Percentiles rank a stretch among this genome's conserved stretches.
These are phyloP conservation scores for Chlamydomonas asymmetrica DNA, from an alignment of 139 green algal species.

Conservation along the genomic window DNA sequence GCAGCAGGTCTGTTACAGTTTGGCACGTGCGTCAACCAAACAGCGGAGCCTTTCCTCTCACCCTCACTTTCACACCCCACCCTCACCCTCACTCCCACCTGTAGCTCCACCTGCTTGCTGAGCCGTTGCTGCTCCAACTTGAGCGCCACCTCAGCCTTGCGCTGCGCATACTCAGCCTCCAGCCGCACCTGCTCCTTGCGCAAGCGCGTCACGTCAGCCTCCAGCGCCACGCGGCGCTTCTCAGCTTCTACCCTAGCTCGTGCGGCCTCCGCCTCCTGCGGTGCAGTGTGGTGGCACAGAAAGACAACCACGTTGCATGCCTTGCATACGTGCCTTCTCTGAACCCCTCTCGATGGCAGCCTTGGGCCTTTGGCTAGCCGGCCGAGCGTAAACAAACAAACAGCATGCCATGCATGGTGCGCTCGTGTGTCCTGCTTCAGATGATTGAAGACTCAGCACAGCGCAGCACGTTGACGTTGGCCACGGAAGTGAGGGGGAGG, in stretches of 20 bases:
- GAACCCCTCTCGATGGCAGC: no score
- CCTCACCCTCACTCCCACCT: conserved; percentile 19
- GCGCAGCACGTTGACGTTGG: no score
- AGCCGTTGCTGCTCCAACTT: conserved; percentile 28
- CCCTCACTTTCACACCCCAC: not conserved
- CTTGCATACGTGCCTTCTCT: no score
- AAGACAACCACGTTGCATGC: no score
- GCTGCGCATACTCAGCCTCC: conserved; percentile 13
- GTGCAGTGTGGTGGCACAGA: no score
- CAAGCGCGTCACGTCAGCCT: conserved; percentile 17
- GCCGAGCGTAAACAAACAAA: not conserved
- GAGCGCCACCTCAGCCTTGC: conserved; percentile 11
- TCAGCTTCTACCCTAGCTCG: conserved; percentile 14
- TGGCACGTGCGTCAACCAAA: no score
- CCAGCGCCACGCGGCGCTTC: conserved; percentile 9
- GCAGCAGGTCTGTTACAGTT: no score
- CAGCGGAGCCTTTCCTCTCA: no score
- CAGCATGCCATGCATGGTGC: not conserved
- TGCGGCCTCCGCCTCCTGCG: conserved; percentile 34
- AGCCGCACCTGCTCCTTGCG: conserved; percentile 7
- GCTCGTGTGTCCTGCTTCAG: not conserved
- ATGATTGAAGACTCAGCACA: no score
- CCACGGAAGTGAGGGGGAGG: no score
- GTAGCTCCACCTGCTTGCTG: conserved; percentile 38
- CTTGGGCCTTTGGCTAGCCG: no score